phyloP scores from a whole-genome alignment of 129 eudicot species.

The Helichrysum umbraculigerum region DNA sequence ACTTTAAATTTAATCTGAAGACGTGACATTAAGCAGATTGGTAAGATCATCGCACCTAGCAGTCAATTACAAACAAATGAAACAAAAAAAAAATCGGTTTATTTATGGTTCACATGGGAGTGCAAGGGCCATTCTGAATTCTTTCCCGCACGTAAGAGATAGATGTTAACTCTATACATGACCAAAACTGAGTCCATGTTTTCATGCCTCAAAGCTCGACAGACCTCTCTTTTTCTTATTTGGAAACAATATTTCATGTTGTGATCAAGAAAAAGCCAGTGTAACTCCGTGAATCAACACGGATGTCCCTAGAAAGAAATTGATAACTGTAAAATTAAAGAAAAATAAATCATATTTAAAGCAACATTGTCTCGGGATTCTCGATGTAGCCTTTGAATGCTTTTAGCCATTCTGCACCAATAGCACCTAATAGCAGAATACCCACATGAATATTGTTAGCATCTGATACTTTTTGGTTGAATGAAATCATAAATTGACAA shows the following conservation, averaged over 20 bases:
- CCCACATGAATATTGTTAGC: not conserved
- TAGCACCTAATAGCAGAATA: slow-evolving; percentile 63
- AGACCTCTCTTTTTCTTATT: slow-evolving; percentile 31
- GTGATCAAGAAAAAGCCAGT: slow-evolving; percentile 26
- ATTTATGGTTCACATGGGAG: slow-evolving; percentile 33
- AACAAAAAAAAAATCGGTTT: slow-evolving; percentile 2
- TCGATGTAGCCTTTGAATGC: slow-evolving; percentile 94
- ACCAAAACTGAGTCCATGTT: slow-evolving; percentile 40
- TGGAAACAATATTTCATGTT: slow-evolving; percentile 20
- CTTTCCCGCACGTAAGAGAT: slow-evolving; percentile 28
- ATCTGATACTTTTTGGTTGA: not conserved
- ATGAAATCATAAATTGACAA: not conserved
- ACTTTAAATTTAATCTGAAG: not conserved
- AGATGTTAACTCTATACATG: slow-evolving; percentile 26
- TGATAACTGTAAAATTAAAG: slow-evolving; percentile 1
- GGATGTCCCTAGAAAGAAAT: slow-evolving; percentile 1
- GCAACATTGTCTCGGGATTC: slow-evolving; percentile 94
- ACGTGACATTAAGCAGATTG: not conserved
- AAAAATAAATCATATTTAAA: slow-evolving; percentile 36
- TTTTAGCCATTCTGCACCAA: slow-evolving; percentile 98
- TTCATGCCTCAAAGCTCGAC: slow-evolving; percentile 31
- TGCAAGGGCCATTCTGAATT: not conserved
- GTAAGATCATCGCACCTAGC: not conserved
- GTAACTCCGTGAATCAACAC: not conserved
- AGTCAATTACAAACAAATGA: not conserved